phyloP scores from a whole-genome alignment of 208 protist species.

The Crithidia expoeki region DNA sequence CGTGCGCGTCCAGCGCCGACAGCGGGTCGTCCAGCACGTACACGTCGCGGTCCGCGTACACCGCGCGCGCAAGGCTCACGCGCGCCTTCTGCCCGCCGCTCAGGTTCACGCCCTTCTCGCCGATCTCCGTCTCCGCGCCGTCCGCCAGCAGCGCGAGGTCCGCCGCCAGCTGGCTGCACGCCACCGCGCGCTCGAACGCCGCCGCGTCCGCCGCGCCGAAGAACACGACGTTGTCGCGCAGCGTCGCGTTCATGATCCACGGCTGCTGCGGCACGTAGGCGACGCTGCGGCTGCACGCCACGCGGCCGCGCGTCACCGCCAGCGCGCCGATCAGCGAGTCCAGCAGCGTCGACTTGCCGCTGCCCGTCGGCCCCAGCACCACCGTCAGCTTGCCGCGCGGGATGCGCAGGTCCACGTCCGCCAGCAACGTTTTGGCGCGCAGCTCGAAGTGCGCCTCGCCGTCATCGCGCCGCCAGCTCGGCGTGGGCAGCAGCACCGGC shows the following conservation, averaged over 20 bases:
- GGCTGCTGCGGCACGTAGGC: slow-evolving; percentile 91
- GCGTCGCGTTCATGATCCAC: slow-evolving; percentile 90
- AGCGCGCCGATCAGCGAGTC: slow-evolving; percentile 48
- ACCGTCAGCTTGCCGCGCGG: slow-evolving; percentile 54
- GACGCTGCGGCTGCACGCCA: slow-evolving; percentile 38
- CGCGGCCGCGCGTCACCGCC: slow-evolving; percentile 41
- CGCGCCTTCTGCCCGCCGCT: no score
- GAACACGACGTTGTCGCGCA: slow-evolving; percentile 94
- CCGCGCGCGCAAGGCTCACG: slow-evolving; percentile 78
- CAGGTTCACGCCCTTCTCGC: no score
- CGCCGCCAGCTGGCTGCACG: slow-evolving; percentile 61
- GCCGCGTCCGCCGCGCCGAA: slow-evolving; percentile 58
- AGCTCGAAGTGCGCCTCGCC: slow-evolving; percentile 38
- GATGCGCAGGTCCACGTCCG: slow-evolving; percentile 45
- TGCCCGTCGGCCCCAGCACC: slow-evolving; percentile 50
- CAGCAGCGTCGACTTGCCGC: slow-evolving; percentile 65
- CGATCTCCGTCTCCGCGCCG: slow-evolving; percentile 88
- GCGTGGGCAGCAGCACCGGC: slow-evolving; percentile 52
- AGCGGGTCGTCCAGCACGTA: slow-evolving; percentile 93
- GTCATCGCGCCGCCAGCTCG: slow-evolving; percentile 10
- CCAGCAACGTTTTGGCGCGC: slow-evolving; percentile 38
- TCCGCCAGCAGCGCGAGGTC: slow-evolving; percentile 85
- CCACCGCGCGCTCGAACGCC: slow-evolving; percentile 54
- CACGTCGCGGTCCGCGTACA: slow-evolving; percentile 81
- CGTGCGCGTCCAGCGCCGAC: slow-evolving; percentile 91